Evolutionary conservation across 179 eudicot species (phyloP).

Genomic region (Sideroxylon spinosum): DNA sequence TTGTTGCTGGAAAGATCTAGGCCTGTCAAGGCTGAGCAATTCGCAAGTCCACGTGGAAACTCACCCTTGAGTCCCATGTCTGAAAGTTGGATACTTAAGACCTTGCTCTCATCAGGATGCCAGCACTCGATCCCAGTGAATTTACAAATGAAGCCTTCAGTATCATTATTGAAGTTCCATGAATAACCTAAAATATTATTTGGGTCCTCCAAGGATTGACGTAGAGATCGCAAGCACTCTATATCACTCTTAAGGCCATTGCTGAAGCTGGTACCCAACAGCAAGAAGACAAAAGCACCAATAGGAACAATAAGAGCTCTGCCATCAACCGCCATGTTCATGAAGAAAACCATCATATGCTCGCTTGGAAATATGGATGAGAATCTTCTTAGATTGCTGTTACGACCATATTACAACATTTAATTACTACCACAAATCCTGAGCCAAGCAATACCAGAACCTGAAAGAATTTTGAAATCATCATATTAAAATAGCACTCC

Average conservation of each 20-base stretch:
- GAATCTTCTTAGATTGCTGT: not conserved
- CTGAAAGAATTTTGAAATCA: not conserved
- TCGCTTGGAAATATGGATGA: not conserved
- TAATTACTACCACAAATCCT: not conserved
- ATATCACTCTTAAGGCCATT: constrained; percentile 46
- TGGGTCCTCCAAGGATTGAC: constrained; percentile 45
- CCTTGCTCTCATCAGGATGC: constrained; percentile 66
- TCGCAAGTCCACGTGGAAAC: constrained; percentile 53
- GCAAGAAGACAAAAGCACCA: constrained; percentile 20
- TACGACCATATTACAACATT: not conserved
- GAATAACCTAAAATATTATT: constrained; percentile 27
- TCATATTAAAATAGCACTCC: not conserved
- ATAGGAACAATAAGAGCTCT: constrained; percentile 10
- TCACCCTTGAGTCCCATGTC: constrained; percentile 66
- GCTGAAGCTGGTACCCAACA: constrained; percentile 27
- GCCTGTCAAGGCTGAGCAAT: constrained; percentile 63
- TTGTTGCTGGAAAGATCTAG: constrained; percentile 64
- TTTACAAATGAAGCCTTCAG: constrained; percentile 65
- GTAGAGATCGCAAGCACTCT: constrained; percentile 38
- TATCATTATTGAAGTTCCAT: constrained; percentile 66
- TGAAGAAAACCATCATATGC: constrained; percentile 5
- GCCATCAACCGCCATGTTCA: constrained; percentile 11
- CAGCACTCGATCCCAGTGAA: constrained; percentile 80
- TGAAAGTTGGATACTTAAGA: constrained; percentile 51
- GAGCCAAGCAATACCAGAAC: too few relatives aligned